Evolutionary conservation across 345 rosid species (phyloP).

Genomic region (Murraya paniculata): DNA sequence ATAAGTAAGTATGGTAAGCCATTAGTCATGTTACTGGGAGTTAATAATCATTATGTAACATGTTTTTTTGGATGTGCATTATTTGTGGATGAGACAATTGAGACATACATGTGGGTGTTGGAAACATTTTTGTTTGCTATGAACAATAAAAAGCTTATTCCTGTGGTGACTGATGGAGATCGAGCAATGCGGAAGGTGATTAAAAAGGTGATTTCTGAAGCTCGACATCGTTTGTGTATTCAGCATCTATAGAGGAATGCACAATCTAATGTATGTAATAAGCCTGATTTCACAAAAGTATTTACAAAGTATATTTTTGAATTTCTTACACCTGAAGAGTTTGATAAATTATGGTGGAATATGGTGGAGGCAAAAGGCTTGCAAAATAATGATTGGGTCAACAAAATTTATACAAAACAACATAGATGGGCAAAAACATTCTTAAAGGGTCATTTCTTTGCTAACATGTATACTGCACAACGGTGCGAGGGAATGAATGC

Average conservation of each 20-base stretch:
- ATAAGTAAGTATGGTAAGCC: not conserved
- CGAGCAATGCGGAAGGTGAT: not conserved
- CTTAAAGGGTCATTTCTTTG: not conserved
- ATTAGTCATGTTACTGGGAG: not conserved
- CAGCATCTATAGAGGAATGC: not conserved
- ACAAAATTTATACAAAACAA: not conserved
- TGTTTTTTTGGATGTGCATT: not conserved
- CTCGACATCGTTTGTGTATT: not conserved
- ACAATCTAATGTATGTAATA: not conserved
- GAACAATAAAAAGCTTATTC: not conserved
- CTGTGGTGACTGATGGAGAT: not conserved
- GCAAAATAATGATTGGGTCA: not conserved
- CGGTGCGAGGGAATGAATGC: not conserved
- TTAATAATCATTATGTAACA: not conserved
- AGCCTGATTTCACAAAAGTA: not conserved
- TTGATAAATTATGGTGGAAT: not conserved
- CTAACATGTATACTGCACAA: not conserved
- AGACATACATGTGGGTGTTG: not conserved
- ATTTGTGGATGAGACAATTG: not conserved
- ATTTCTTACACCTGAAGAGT: not conserved
- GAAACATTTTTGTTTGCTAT: not conserved
- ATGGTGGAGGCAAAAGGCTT: not conserved
- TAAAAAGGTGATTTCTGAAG: not conserved
- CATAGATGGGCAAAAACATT: not conserved
- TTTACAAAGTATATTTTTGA: too few relatives aligned